These are phyloP conservation scores for Fusarium sp. DNA, from an alignment of 2,329 filamentous ascomycete species.

Conservation along the genomic window DNA sequence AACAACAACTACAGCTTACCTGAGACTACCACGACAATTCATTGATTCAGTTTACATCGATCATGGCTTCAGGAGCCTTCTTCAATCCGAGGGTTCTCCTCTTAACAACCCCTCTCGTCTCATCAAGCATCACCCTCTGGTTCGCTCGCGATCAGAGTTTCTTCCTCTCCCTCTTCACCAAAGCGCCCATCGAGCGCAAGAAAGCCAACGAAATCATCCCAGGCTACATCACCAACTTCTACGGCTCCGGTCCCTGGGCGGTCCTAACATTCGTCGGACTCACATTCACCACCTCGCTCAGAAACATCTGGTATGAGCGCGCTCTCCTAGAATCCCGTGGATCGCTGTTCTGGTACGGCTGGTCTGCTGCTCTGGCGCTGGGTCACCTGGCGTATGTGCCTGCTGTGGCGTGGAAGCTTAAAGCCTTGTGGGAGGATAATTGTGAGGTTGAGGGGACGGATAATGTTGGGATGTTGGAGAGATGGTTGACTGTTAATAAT, in stretches of 20 bases:
- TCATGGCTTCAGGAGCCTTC: conserved; percentile 54
- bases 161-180: conserved; percentile 55
- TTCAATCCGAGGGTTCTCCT: conserved; percentile 53
- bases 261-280: conserved; percentile 51
- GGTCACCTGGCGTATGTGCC: conserved; percentile 51
- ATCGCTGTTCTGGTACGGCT: conserved; percentile 49
- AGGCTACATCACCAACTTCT: conserved; percentile 56
- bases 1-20: not conserved
- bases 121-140: conserved; percentile 59
- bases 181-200: conserved; percentile 42
- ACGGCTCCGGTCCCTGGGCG: conserved; percentile 49
- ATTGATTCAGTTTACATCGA: not conserved
- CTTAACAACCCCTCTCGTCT: conserved; percentile 58
- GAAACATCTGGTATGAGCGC: conserved; percentile 41
- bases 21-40: not conserved
- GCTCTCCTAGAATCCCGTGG: conserved; percentile 40
- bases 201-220: conserved; percentile 54
- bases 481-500: conserved; percentile 49
- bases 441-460: conserved; percentile 34
- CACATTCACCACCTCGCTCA: conserved; percentile 49
- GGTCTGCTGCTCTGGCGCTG: conserved; percentile 46
- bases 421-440: conserved; percentile 45
- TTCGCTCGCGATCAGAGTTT: conserved; percentile 58
- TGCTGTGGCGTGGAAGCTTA: conserved; percentile 48
- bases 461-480: conserved; percentile 47